A percentile compares a stretch with the other conserved stretches of the same genome.
phyloP scores from a whole-genome alignment of 225 moss, liverwort and hornwort genomes.

The Bryoerythrophyllum caledonicum region DNA sequence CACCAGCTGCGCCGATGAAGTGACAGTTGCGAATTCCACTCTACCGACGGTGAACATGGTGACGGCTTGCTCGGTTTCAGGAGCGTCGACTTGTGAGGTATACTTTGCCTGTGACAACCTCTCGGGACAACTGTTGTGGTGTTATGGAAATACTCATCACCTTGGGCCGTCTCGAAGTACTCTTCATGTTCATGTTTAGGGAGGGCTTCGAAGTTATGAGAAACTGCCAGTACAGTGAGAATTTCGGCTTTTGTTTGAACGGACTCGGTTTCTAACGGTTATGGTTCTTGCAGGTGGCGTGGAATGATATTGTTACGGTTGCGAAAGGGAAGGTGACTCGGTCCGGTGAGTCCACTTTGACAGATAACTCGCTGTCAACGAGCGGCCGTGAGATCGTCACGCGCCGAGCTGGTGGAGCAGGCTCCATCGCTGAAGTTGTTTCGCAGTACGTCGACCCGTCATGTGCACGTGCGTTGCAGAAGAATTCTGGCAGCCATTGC shows the following conservation, averaged over 20 bases:
- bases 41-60: background rate
- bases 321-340: slow-evolving; percentile 20
- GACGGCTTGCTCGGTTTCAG: background rate
- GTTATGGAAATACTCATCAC: no score
- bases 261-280: background rate
- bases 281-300: slow-evolving; percentile 21
- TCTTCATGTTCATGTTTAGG: no score
- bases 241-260: no score
- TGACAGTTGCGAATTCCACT: slow-evolving; percentile 17
- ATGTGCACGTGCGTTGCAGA: background rate
- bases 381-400: slow-evolving; percentile 15
- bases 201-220: no score
- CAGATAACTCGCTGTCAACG: slow-evolving; percentile 36
- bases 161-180: no score
- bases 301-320: background rate
- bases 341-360: slow-evolving; percentile 35
- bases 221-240: no score
- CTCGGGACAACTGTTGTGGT: background rate
- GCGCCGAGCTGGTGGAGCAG: slow-evolving; percentile 9
- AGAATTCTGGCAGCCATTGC: slow-evolving; percentile 30
- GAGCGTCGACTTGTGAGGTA: slow-evolving; percentile 18
- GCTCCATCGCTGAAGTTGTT: slow-evolving; percentile 40
- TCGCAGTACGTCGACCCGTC: slow-evolving; percentile 24
- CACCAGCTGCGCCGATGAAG: background rate
- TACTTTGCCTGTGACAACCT: background rate